Evolutionary conservation across 345 rosid genomes (phyloP), one percentile per base, ranked within the genome.

Genomic region (Populus alba): DNA sequence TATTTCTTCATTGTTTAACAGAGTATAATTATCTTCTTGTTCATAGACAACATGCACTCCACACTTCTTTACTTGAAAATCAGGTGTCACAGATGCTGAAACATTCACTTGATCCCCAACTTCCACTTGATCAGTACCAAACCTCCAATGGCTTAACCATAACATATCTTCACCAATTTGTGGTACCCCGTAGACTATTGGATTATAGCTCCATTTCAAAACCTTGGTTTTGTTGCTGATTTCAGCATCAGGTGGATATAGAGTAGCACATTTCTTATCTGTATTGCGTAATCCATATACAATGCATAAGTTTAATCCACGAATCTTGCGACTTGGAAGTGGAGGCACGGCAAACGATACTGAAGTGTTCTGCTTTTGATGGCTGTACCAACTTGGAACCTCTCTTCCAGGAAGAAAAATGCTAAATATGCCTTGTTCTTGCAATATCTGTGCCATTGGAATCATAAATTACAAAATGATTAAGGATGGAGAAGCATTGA

Each of bases 71-170:
- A 45, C 29, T 5, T 51, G 20, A 66, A 63, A 63, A 7, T 13
- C 43, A 20, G 23, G 47, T 25, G 47, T 45, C 72, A 51, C 27
- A 27, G 5, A 2, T 29, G 72, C 68, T 13, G 65, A 25, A 71
- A 80, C 23, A 5, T 18, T 22, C 22, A 76, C 53, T 15, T 31
- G 13, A 61, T 81, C 80, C 33, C 80, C 80, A 15, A 6, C 65
- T 76, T 76, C 51, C 47, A 81, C 3, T 25, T 67, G 61, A 18
- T 63, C 66, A 39, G 43, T 39, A 7, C 53, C 49, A n/a, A 81
- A 55, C 57, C 47, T 71, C 83, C 83, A 81, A 7, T 47, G 73
- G 72, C 55, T 72, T 4, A 81, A 29, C 83, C 84, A 81, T 20
- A 51, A n/a, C 31, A 62, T 75, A 5, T 53, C 38, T 16, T 70